These are phyloP conservation scores for Mercurialis annua DNA, from an alignment of 345 rosid genomes.

Conservation along the genomic window DNA sequence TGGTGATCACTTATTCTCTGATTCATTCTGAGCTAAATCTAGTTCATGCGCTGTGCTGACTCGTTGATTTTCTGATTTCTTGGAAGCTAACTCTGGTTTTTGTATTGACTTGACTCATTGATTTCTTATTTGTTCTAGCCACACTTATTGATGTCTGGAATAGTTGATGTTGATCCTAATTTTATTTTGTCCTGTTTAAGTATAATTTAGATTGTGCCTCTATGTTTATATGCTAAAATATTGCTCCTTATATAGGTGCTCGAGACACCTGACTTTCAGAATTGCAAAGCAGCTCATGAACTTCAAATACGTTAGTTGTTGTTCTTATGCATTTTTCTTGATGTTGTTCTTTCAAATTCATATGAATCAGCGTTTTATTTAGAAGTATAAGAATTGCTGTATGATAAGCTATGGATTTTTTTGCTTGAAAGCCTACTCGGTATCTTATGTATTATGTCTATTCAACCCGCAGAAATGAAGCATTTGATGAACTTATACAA, in stretches of 20 bases:
- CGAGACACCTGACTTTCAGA: conserved; percentile 23
- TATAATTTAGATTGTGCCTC: not conserved
- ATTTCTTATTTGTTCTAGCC: too few relatives aligned
- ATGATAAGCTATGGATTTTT: not conserved
- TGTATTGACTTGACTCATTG: too few relatives aligned
- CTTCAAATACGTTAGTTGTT: conserved; percentile 19
- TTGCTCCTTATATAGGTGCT: conserved; percentile 16
- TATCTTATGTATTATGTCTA: not conserved
- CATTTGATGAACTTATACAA: conserved; percentile 19
- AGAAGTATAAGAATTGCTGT: not conserved
- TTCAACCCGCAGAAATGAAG: conserved; percentile 27
- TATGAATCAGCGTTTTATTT: conserved; percentile 2
- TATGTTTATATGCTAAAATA: not conserved
- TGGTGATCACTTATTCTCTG: not conserved
- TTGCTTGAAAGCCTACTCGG: not conserved
- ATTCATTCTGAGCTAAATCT: not conserved
- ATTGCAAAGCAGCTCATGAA: conserved; percentile 25
- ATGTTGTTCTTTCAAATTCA: not conserved
- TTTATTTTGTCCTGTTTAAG: not conserved
- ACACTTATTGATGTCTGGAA: too few relatives aligned
- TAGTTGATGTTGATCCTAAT: too few relatives aligned
- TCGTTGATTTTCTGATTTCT: too few relatives aligned
- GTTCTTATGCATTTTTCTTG: not conserved
- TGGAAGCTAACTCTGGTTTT: too few relatives aligned
- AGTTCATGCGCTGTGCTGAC: too few relatives aligned